Evolutionary conservation across 208 protist species (phyloP), one percentile per base, ranked within the genome.

Genomic region (Strigomonas galati): DNA sequence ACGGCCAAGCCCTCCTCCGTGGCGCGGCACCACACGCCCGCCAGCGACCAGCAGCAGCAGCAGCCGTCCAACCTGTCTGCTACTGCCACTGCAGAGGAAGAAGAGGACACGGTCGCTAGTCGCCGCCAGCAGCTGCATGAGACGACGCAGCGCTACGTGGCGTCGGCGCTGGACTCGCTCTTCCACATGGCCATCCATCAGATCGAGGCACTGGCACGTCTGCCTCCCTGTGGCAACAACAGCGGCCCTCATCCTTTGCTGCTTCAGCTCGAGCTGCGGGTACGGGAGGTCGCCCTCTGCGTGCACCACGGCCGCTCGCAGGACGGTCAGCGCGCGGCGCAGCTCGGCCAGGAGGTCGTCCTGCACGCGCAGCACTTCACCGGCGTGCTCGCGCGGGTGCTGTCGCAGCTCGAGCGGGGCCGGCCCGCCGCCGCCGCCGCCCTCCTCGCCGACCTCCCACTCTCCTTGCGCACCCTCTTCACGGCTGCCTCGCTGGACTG

Each of bases 201-300:
- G 7, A 10, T 40, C 7, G 35, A 40, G 35, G 35, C 35, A 10
- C 35, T 40, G 7, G 35, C 35, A 10, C 35, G 35, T 10, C 35
- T 40, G 35, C 35, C 35, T 4, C 7, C 35, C 35, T n/a, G n/a
- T n/a, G 35, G 35, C 35, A 4, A 10, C 35, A 4, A 10, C 35
- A 10, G 35, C 35, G 35, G 7, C 21, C 53, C 65, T 9, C 35
- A 72, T 28, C 46, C 59, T 21, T 28, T 72, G 15, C 30, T 76
- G 7, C 69, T 75, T 14, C 30, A 30, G 35, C 27, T 79, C 12
- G n/a, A 72, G 32, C 48, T 79, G 14, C 6, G 62, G 27, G 54
- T 51, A 27, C 59, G 4, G 57, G 69, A 79, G 37, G 71, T 67
- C 30, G 64, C 72, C 7, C 65, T 82, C 17, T 72, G 72, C 30